A percentile compares a stretch with the other conserved stretches of the same genome.
These are phyloP conservation scores for Monilinia fructigena DNA, from an alignment of 2,329 filamentous ascomycete species.

Conservation along the genomic window DNA sequence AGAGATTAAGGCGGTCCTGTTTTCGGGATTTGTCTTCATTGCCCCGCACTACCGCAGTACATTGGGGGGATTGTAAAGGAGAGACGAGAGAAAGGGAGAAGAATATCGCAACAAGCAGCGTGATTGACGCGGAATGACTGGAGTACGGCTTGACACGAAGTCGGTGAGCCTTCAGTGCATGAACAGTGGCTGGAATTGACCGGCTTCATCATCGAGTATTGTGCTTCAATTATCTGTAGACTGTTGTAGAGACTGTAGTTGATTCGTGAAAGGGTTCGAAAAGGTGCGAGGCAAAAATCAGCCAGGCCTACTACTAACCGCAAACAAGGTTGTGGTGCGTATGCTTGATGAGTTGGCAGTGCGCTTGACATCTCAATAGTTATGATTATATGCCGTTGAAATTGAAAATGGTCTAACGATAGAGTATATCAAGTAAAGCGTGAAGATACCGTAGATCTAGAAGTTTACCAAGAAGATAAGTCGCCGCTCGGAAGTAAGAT, in stretches of 20 bases:
- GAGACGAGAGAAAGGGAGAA: constrained; percentile 7
- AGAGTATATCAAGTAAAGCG: constrained; percentile 38
- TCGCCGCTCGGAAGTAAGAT: background rate
- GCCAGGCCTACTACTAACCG: constrained; percentile 36
- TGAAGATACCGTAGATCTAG: constrained; percentile 26
- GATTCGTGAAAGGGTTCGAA: constrained; percentile 27
- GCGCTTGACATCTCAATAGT: constrained; percentile 43
- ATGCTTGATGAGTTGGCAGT: constrained; percentile 49
- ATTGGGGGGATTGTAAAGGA: background rate
- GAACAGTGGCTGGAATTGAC: constrained; percentile 38
- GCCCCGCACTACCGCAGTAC: constrained; percentile 40
- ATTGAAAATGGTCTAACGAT: constrained; percentile 42
- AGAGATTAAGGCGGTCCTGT: constrained; percentile 15
- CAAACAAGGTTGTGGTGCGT: constrained; percentile 43
- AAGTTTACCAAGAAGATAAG: background rate
- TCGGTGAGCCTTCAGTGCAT: constrained; percentile 42
- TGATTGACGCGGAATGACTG: constrained; percentile 39
- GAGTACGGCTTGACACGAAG: constrained; percentile 43
- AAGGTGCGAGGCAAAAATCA: constrained; percentile 36
- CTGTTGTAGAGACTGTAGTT: constrained; percentile 10
- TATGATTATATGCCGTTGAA: constrained; percentile 49
- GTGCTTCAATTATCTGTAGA: constrained; percentile 24
- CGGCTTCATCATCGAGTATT: constrained; percentile 30
- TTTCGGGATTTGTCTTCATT: constrained; percentile 23
- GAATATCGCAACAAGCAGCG: constrained; percentile 29